Evolutionary conservation across 495 filamentous ascomycete species (phyloP).

Genomic region (Aspergillus biplanus): DNA sequence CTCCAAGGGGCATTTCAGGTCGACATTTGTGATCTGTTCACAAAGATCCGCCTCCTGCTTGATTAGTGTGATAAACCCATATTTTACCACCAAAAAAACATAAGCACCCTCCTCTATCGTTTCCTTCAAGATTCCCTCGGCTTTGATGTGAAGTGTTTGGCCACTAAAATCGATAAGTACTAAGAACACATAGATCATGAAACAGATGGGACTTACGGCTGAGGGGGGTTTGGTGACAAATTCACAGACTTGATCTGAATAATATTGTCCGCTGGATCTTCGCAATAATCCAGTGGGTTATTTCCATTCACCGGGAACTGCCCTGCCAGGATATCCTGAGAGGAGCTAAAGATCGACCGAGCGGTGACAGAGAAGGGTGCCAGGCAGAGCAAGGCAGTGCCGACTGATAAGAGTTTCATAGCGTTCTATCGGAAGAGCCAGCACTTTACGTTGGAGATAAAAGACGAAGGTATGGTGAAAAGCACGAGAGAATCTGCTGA

Average conservation of each 20-base stretch:
- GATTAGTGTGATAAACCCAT: conserved; percentile 85
- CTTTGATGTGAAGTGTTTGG: conserved; percentile 74
- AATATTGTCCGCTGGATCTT: conserved; percentile 59
- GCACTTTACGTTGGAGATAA: not conserved
- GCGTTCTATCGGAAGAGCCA: not conserved
- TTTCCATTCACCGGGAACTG: conserved; percentile 40
- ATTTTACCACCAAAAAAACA: conserved; percentile 85
- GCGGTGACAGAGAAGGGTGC: conserved; percentile 41
- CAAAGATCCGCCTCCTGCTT: conserved; percentile 80
- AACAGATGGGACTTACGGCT: conserved; percentile 67
- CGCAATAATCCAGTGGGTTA: conserved; percentile 66
- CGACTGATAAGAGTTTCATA: conserved; percentile 54
- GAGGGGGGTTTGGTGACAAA: conserved; percentile 82
- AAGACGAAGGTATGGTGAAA: not conserved
- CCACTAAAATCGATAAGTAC: conserved; percentile 60
- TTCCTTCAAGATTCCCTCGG: conserved; percentile 70
- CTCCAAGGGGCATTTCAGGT: conserved; percentile 85
- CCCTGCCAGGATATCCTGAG: conserved; percentile 30
- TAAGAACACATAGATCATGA: not conserved
- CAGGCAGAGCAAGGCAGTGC: conserved; percentile 37
- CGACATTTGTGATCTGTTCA: conserved; percentile 83
- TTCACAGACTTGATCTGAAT: conserved; percentile 79
- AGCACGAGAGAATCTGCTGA: not conserved
- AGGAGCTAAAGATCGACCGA: conserved; percentile 28
- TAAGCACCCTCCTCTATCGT: conserved; percentile 74